Conservation (phyloP, 352 stramenopile species). For the Thraustochytrium sp. region DNA sequence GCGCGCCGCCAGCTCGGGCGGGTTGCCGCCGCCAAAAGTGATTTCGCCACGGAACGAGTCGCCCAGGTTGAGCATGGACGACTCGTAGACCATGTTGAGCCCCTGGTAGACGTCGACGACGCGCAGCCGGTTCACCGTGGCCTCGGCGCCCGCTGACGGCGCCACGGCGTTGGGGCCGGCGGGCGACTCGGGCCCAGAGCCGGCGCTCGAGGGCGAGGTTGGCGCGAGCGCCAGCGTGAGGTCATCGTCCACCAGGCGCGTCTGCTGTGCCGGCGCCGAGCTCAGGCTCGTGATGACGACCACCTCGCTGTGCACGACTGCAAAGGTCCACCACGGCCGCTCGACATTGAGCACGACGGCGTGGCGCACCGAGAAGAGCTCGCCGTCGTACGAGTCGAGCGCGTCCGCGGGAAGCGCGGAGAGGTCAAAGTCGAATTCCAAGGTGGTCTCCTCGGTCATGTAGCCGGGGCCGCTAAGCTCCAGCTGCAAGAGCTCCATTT, state of each 20-base stretch:
- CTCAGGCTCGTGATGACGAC: background rate
- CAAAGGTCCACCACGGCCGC: conserved; percentile 37
- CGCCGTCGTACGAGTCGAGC: conserved; percentile 20
- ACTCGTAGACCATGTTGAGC: background rate
- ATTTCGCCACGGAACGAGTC: background rate
- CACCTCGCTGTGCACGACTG: background rate
- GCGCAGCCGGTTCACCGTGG: conserved; percentile 4
- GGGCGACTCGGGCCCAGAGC: background rate
- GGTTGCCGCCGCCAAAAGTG: background rate
- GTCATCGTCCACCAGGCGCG: conserved; percentile 21
- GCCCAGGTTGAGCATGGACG: background rate
- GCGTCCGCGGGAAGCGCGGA: background rate
- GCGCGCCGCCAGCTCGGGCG: background rate
- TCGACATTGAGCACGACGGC: background rate
- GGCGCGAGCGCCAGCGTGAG: background rate
- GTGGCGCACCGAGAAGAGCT: conserved; percentile 29
- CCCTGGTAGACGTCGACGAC: conserved; percentile 22
- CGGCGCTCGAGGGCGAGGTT: background rate
- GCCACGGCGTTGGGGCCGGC: background rate
- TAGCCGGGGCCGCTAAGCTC: background rate
- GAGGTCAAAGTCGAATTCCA: conserved; percentile 10
- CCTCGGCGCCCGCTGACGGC: background rate
- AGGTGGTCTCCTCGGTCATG: background rate
- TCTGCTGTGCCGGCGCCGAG: background rate
- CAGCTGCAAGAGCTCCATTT: background rate